A percentile compares a stretch with the other conserved stretches of the same genome.
Evolutionary conservation across 169 alveolate genomes (phyloP).

Genomic region (Eimeria necatrix): DNA sequence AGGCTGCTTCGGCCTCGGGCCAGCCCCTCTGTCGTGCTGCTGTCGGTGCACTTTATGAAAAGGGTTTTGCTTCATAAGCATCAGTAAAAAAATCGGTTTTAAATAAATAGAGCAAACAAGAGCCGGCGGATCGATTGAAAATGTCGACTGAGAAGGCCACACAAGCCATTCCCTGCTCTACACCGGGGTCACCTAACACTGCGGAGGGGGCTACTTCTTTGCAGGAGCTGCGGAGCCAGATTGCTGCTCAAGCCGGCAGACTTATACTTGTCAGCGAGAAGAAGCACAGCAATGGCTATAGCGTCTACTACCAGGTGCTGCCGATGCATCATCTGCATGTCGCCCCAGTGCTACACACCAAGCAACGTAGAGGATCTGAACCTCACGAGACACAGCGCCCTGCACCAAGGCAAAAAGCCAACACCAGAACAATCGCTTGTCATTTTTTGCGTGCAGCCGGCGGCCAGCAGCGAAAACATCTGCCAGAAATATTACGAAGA

Average conservation of each 20-base stretch:
- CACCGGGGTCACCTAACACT: slow-evolving; percentile 17
- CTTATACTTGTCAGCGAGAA: slow-evolving; percentile 10
- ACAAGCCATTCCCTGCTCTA: neutral
- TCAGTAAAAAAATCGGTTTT: neutral
- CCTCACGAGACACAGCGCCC: too few relatives aligned
- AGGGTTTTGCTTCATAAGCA: neutral
- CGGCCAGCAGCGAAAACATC: slow-evolving; percentile 16
- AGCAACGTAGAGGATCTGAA: too few relatives aligned
- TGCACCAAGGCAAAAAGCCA: neutral
- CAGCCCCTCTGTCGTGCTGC: neutral
- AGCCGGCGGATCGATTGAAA: neutral
- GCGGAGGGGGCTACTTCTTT: neutral
- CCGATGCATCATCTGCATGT: neutral
- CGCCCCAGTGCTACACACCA: too few relatives aligned
- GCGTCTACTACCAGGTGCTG: slow-evolving; percentile 46
- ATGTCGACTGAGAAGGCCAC: slow-evolving; percentile 46
- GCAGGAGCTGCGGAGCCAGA: neutral
- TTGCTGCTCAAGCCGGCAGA: neutral
- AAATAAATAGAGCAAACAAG: neutral
- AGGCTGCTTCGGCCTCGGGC: too few relatives aligned
- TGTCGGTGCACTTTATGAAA: slow-evolving; percentile 33
- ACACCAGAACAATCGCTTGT: neutral
- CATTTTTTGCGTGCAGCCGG: slow-evolving; percentile 40
- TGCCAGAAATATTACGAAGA: neutral
- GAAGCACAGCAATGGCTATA: slow-evolving; percentile 41